phyloP scores from a whole-genome alignment of 352 stramenopile species.

The Phytophthora pini region DNA sequence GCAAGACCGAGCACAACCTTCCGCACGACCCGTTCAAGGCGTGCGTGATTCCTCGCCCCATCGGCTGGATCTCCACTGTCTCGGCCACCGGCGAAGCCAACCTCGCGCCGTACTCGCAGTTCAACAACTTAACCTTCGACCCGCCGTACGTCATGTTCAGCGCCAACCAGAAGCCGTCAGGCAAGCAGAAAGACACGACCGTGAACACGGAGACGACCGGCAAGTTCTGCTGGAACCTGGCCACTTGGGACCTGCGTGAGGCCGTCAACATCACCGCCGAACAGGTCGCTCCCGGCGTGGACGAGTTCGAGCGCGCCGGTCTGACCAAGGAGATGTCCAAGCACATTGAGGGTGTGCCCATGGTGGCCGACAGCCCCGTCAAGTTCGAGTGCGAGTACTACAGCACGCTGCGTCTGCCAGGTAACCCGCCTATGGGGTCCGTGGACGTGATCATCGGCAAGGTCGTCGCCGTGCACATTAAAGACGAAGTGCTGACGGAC shows the following conservation, averaged over 20 bases:
- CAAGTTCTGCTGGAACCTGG: slow-evolving; percentile 41
- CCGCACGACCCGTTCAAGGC: slow-evolving; percentile 43
- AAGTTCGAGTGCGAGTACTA: slow-evolving; percentile 47
- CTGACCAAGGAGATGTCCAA: slow-evolving; percentile 38
- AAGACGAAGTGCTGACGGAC: slow-evolving; percentile 41
- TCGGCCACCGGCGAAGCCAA: slow-evolving; percentile 28
- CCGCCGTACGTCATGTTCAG: slow-evolving; percentile 45
- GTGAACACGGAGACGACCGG: slow-evolving; percentile 37
- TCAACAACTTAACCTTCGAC: slow-evolving; percentile 44
- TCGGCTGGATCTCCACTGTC: slow-evolving; percentile 42
- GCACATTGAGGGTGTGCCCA: slow-evolving; percentile 33
- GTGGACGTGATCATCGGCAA: slow-evolving; percentile 46
- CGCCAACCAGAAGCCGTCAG: slow-evolving; percentile 39
- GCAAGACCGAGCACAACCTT: slow-evolving; percentile 43
- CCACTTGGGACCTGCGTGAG: slow-evolving; percentile 35
- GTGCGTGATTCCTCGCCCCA: slow-evolving; percentile 34
- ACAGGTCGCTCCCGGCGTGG: slow-evolving; percentile 30
- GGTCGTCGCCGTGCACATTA: slow-evolving; percentile 42
- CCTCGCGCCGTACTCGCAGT: slow-evolving; percentile 39
- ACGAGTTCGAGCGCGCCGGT: slow-evolving; percentile 38
- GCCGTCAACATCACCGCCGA: slow-evolving; percentile 40
- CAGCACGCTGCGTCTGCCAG: slow-evolving; percentile 39
- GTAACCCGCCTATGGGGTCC: slow-evolving; percentile 40
- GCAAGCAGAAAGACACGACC: slow-evolving; percentile 36
- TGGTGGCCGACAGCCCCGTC: slow-evolving; percentile 42